Base-by-base conservation (phyloP, 768 basidiomycete species). In the Chalciporus piperatus region DNA sequence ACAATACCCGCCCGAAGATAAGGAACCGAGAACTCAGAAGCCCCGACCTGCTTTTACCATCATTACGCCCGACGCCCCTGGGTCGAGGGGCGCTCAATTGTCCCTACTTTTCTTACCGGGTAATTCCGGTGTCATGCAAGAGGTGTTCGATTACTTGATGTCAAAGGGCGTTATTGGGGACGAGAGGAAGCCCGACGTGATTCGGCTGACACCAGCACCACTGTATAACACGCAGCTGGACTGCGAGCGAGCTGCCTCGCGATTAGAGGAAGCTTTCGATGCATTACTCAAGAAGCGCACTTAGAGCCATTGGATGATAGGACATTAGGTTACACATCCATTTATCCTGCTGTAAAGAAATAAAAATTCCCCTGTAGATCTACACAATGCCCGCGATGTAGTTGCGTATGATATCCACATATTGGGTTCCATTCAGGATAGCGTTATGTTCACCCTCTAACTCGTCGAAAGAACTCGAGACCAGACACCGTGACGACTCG, bases 141-240 rank as follows among this genome's bases (percentile, higher is more conserved):
- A 72, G 50, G 77, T 97, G 19, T 82, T 84, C 54, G 68, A 78
- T 46, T 74, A 70, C 37, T 68, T 98, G 61, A 71, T 76, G 19
- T 75, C 76, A 54, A 69, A 75, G 45, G 97, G 97, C 6, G 87
- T 99, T 13, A 78, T 97, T 46, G 95, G 92, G 10, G 97, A 99
- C 70, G 91, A 96, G 69, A 75, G 97, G 62, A 74, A 84, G 61
- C 96, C 97, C 23, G 88, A 92, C 63, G 92, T 98, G 45, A 94
- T 99, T 59, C 81, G 97, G 10, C 72, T 98, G 41, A 81, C 92
- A 55, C 94, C 95, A 42, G 77, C 78, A 14, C 88, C 95, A 30
- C 72, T 98, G 65, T 99, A 98, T 70, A 97, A 88, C 66, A 85
- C 86, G 12, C 75, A 84, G 59, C 70, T 74, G 58, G 97, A 99